phyloP scores from a whole-genome alignment of 352 stramenopile genomes.

The Plasmopara muralis region DNA sequence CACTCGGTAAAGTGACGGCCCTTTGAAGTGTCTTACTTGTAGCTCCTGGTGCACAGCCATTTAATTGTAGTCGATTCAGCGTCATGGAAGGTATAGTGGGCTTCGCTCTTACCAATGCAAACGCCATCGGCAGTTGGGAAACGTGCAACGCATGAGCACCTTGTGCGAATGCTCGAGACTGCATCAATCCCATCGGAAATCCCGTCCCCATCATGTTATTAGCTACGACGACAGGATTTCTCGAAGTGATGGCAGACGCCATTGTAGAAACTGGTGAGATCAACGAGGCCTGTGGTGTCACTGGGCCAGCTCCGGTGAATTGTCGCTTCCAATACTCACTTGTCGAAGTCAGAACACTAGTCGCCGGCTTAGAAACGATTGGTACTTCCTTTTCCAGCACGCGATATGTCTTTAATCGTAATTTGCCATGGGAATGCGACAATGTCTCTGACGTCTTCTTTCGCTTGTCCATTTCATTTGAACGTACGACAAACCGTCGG shows the following conservation, averaged over 20 bases:
- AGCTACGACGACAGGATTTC: slow-evolving; percentile 7
- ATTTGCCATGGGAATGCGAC: slow-evolving; percentile 44
- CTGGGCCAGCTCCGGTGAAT: not conserved
- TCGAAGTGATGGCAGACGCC: not conserved
- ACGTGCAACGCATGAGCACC: slow-evolving; percentile 16
- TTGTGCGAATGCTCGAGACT: slow-evolving; percentile 16
- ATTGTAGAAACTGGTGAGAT: not conserved
- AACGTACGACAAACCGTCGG: slow-evolving; percentile 68
- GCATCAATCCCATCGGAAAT: slow-evolving; percentile 28
- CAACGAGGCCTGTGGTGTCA: too few relatives aligned
- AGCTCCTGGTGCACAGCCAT: slow-evolving; percentile 7
- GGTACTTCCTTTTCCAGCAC: slow-evolving; percentile 25
- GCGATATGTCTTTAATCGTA: slow-evolving; percentile 39
- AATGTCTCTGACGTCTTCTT: slow-evolving; percentile 36
- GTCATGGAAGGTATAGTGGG: slow-evolving; percentile 16
- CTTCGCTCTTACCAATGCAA: slow-evolving; percentile 21
- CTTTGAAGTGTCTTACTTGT: slow-evolving; percentile 1
- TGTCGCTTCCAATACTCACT: slow-evolving; percentile 22
- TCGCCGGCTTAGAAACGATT: not conserved
- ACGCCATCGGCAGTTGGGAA: slow-evolving; percentile 21
- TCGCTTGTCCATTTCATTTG: slow-evolving; percentile 67
- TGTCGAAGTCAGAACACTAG: slow-evolving; percentile 1
- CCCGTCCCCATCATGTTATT: slow-evolving; percentile 15
- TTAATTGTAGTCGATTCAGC: slow-evolving; percentile 13
- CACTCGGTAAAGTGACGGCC: slow-evolving; percentile 2